Conservation (phyloP, 176 grass and related monocot genomes). For the Urochloa ruziziensis region DNA sequence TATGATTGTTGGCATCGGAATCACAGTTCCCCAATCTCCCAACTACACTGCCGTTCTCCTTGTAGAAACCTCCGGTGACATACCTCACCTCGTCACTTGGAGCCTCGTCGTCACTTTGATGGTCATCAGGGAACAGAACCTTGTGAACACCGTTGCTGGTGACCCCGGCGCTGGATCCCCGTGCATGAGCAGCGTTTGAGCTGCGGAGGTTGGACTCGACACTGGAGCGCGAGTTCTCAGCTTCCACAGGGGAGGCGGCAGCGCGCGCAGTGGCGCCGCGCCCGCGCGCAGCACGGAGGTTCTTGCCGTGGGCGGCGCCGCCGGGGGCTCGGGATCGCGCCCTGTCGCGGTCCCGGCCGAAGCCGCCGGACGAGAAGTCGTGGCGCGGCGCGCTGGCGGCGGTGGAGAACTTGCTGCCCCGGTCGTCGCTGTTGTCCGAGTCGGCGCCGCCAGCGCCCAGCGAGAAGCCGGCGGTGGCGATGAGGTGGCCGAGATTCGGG, state of each 20-base stretch:
- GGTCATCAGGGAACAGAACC: slow-evolving; percentile 37
- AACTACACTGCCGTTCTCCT: slow-evolving; percentile 46
- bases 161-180: slow-evolving; percentile 13
- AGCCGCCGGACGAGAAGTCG: slow-evolving; percentile 41
- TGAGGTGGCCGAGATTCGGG: slow-evolving; percentile 53
- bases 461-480: slow-evolving; percentile 61
- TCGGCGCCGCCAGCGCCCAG: slow-evolving; percentile 65
- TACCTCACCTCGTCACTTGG: slow-evolving; percentile 44
- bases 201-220: slow-evolving; percentile 50
- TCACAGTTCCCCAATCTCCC: slow-evolving; percentile 41
- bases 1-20: slow-evolving; percentile 28
- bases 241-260: slow-evolving; percentile 33
- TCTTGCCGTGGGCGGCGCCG: slow-evolving; percentile 28
- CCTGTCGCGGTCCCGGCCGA: slow-evolving; percentile 48
- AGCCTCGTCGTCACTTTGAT: slow-evolving; percentile 57
- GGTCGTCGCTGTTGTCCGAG: slow-evolving; percentile 92
- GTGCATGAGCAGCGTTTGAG: slow-evolving; percentile 2
- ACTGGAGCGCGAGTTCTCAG: slow-evolving; percentile 77
- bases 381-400: slow-evolving; percentile 53
- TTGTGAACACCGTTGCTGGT: slow-evolving; percentile 64
- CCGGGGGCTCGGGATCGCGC: slow-evolving; percentile 31
- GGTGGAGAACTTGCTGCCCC: slow-evolving; percentile 68
- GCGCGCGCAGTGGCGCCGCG: slow-evolving; percentile 27
- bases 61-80: slow-evolving; percentile 25
- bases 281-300: slow-evolving; percentile 23